Base-by-base conservation (phyloP, 2,329 filamentous ascomycete genomes). In the Xylaria sp. region DNA sequence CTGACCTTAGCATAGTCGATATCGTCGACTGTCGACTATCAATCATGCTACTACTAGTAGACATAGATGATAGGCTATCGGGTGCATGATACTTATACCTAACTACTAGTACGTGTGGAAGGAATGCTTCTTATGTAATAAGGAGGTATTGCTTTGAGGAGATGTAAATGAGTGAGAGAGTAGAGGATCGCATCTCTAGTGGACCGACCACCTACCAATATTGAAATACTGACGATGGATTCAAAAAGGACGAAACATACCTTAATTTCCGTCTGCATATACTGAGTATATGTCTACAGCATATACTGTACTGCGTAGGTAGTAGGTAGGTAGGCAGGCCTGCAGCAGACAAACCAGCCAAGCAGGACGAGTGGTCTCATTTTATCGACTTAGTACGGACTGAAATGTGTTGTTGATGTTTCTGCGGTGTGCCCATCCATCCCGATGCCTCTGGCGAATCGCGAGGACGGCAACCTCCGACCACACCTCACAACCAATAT, bases 381-480 rank as follows among this genome's bases (percentile, higher is more conserved):
- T 44, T 7, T 31, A 41, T 7, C 34, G 7, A 37, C 48, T 10
- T 7, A 18, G 15, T 46, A 6, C 37, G 18, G 8, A 20, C 60
- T 57, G 50, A 23, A 60, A 52, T 39, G 56, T 54, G 51, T 61
- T 54, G 23, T 61, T 54, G 23, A 65, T 65, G 34, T 34, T n/a
- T 44, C 50, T 65, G 58, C 44, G 31, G 62, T 69, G 54, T 23
- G 60, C 41, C 62, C 48, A 52, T 34, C 59, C 52, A 59, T 39
- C 39, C 34, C 34, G 41, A 34, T 34, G 31, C 31, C 8, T 50
- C 44, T 28, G 41, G 64, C 52, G 65, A 68, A 65, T 59, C 39
- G 56, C 60, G 58, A 65, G n/a, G 37, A 48, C 59, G 69, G 63
- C 66, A 65, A 63, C 34, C 57, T 60, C 69, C 65, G 69, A 51